phyloP scores from a whole-genome alignment of 1,284 basidiomycete species.

The Xerocomus nothofagi region DNA sequence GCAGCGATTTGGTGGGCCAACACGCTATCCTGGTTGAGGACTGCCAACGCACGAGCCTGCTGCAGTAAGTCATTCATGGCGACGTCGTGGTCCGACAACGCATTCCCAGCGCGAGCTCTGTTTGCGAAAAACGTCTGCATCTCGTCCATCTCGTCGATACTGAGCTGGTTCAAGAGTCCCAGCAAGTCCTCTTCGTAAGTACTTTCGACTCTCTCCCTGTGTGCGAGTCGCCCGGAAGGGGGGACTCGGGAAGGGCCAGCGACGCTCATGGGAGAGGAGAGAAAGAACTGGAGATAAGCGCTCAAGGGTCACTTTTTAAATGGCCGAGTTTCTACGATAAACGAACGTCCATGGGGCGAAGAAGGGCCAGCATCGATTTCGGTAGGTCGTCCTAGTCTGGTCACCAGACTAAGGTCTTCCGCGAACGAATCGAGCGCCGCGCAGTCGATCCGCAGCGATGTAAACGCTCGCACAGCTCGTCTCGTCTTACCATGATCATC shows the following conservation, averaged over 20 bases:
- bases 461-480: not conserved
- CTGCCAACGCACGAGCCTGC: slow-evolving; percentile 23
- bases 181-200: slow-evolving; percentile 29
- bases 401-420: too few relatives aligned
- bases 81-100: slow-evolving; percentile 25
- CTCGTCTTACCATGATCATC: slow-evolving; percentile 3
- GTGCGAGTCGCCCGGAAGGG: not conserved
- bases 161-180: slow-evolving; percentile 20
- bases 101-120: slow-evolving; percentile 8
- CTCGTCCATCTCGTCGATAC: slow-evolving; percentile 23
- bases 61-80: slow-evolving; percentile 30
- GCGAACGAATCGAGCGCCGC: too few relatives aligned
- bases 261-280: slow-evolving; percentile 26
- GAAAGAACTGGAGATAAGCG: slow-evolving; percentile 7
- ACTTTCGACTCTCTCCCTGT: slow-evolving; percentile 17
- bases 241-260: slow-evolving; percentile 29
- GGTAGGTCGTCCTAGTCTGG: too few relatives aligned
- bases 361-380: too few relatives aligned
- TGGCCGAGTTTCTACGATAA: not conserved
- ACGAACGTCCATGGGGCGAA: not conserved
- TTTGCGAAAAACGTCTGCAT: slow-evolving; percentile 14
- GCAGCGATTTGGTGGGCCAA: slow-evolving; percentile 24
- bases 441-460: not conserved
- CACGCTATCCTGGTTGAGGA: slow-evolving; percentile 21
- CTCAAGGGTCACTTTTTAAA: slow-evolving; percentile 1